Evolutionary conservation across 257 asterid species (phyloP).

Genomic region (Scutellaria baicalensis): DNA sequence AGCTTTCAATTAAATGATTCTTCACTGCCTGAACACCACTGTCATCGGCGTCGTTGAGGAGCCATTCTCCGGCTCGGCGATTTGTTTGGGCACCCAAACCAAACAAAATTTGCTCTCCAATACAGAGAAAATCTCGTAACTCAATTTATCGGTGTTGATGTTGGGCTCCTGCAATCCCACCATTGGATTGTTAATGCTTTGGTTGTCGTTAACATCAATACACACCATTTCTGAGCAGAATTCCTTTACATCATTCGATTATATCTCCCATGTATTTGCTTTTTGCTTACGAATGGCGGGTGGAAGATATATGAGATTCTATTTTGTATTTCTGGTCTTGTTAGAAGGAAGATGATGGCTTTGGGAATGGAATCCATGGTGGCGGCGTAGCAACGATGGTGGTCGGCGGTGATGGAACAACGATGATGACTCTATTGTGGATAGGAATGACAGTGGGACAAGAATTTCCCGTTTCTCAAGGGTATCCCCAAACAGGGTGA

Average conservation of each 20-base stretch:
- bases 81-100: conserved; percentile 81
- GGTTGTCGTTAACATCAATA: conserved; percentile 25
- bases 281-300: conserved; percentile 14
- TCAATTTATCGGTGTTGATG: conserved; percentile 78
- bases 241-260: conserved; percentile 12
- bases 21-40: conserved; percentile 39
- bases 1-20: no score
- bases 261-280: background rate
- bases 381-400: no score
- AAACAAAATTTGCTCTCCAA: conserved; percentile 82
- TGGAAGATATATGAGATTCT: background rate
- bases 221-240: conserved; percentile 36
- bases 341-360: no score
- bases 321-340: conserved; percentile 2
- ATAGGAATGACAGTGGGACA: no score
- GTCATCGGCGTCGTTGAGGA: conserved; percentile 13
- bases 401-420: no score
- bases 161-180: conserved; percentile 65
- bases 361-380: no score
- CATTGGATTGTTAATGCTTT: conserved; percentile 13
- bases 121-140: conserved; percentile 92
- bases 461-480: no score
- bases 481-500: no score
- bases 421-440: no score
- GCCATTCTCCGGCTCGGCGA: conserved; percentile 21